Evolutionary conservation across 768 basidiomycete species (phyloP), one percentile per base, ranked within the genome.

Genomic region (Hericium erinaceus): DNA sequence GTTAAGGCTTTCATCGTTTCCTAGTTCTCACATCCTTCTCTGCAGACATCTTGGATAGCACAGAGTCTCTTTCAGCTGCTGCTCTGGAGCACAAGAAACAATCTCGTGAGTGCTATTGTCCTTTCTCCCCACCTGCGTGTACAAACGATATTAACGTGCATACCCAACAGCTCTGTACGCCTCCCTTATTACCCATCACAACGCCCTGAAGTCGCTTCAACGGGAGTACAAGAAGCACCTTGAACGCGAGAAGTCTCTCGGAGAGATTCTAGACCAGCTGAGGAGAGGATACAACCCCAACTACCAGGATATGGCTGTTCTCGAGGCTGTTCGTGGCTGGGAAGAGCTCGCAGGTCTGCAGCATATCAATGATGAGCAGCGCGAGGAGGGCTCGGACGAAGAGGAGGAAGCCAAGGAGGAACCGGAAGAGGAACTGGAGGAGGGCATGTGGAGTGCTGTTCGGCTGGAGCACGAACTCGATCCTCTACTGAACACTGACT

Each of bases 241-340:
- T 26, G 81, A 87, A 58, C 85, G 87, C 54, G 84, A 95, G 66
- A 80, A 80, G 59, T 77, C 83, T 49, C 81, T 99, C 2, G 87
- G 86, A 22, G 80, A 85, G n/a, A 90, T 99, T 53, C 79, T 99
- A 6, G 80, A 84, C 58, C 75, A 84, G 28, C 80, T 99, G 11
- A 80, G 91, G 20, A 80, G 82, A 10, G 85, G 87, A 4, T 98
- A 97, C 74, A 99, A 99, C 69, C 95, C 95, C 15, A 99, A 99
- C 70, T 98, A 98, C 72, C 95, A 98, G 69, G 95, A 99, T 68
- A 98, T 99, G 95, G 94, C 93, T 2, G 95, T 98, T 51, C 81
- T 97, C 28, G 95, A 95, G 64, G 95, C 95, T 16, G 94, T 98
- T 15, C 84, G 93, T 50, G 95, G 94, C 13, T 98, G 91, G 85